Base-by-base conservation (phyloP, 2,329 filamentous ascomycete genomes). In the Trichoderma polysporum region DNA sequence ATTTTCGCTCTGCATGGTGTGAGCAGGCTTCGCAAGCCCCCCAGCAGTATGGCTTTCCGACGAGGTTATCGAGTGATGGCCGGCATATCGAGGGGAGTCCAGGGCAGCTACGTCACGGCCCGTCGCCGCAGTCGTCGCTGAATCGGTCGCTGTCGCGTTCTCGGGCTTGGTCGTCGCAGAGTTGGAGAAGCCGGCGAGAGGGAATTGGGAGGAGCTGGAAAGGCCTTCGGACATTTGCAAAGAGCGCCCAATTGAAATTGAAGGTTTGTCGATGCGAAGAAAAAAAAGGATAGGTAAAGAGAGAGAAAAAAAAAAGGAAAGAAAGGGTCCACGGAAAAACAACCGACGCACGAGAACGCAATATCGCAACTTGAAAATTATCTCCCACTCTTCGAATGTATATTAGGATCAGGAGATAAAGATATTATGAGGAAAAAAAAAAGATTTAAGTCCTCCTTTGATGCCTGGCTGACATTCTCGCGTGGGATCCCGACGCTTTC, bases 1-100 rank as follows among this genome's bases (percentile, higher is more conserved):
- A 73, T 80, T 75, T 50, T 77, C 74, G 69, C 75, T 70, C 57
- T 71, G 76, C 79, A 80, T 80, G 71, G 69, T 76, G 72, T 74
- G 71, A 66, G 71, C 62, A 41, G 27, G 37, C 68, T 67, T 68
- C 63, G 70, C 67, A 67, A 71, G 68, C 49, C 49, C 49, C 68
- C 72, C 71, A 67, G 69, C 73, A 68, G 65, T 73, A 66, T 68
- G 68, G 53, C 70, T 73, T 70, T 72, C 74, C 53, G 73, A 72
- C 71, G 68, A 71, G 69, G 66, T 70, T 66, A 70, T 70, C 59
- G 72, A 67, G 66, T 68, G 70, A 70, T 72, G 72, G 70, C 69
- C 70, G 68, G 76, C 78, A 79, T 79, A 70, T 70, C 77, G 76
- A 75, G 74, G 75, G 74, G 73, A 68, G 58, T 69, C 70, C 37